These are phyloP conservation scores for Nemania abortiva DNA, from an alignment of 2,329 filamentous ascomycete genomes.

Conservation along the genomic window DNA sequence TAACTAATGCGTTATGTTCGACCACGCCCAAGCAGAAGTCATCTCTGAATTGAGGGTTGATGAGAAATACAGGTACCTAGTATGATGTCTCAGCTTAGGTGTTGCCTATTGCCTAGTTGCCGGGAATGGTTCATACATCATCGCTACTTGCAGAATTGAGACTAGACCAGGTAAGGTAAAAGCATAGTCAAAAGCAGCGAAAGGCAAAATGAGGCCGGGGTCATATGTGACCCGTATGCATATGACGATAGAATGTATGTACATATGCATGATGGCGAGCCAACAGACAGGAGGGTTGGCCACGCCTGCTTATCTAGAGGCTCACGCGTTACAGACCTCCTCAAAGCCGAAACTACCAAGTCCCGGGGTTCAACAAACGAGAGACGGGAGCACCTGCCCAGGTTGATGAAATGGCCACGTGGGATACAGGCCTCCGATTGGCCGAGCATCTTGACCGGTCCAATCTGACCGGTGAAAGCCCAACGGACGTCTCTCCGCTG, in stretches of 20 bases:
- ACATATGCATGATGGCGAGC: background rate
- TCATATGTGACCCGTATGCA: slow-evolving; percentile 16
- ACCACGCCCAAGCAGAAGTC: too few species aligned
- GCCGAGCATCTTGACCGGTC: slow-evolving; percentile 1
- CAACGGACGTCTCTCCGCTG: background rate
- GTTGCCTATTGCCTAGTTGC: too few species aligned
- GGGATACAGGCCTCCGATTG: slow-evolving; percentile 12
- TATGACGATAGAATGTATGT: slow-evolving; percentile 13
- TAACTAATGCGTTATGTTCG: too few species aligned
- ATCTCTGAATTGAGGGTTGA: too few species aligned
- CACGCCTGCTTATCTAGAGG: background rate
- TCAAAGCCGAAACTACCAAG: background rate
- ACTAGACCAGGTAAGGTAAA: too few species aligned
- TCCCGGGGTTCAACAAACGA: background rate
- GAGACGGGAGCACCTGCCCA: background rate
- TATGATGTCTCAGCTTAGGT: too few species aligned
- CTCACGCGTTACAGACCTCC: background rate
- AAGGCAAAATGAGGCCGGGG: background rate
- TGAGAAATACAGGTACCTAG: too few species aligned
- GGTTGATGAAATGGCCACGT: slow-evolving; percentile 1
- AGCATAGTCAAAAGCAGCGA: background rate
- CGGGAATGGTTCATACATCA: too few species aligned
- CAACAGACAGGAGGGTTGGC: background rate
- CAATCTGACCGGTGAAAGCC: background rate
- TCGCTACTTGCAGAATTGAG: too few species aligned